Evolutionary conservation across 1,284 basidiomycete species (phyloP), one percentile per base, ranked within the genome.

Genomic region (Tranzscheliella williamsii): DNA sequence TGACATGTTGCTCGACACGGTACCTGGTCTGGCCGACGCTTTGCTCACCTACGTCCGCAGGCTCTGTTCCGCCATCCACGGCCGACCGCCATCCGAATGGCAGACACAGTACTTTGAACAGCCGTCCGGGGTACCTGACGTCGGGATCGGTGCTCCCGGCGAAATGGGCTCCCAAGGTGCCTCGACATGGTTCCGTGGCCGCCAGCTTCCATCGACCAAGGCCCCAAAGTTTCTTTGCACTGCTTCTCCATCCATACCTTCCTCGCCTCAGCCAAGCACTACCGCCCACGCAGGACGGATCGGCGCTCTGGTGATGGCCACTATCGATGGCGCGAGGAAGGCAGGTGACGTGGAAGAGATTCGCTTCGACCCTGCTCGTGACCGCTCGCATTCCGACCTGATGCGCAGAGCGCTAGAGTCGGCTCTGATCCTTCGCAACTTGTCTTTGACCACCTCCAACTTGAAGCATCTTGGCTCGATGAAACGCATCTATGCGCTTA

Each of bases 401-500:
- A 46, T 74, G 46, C 66, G 70, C 8, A 62, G 69, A 16, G 68
- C 72, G 3, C 47, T 67, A 22, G 67, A 70, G 32, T 58, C 72
- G 0, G 41, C 52, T 15, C 58, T 75, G 7, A 51, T 72, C 3
- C 49, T 75, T 18, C 70, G 73, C 20, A 75, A 75, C 33, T 20
- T 65, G 16, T 33, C 48, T 21, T 42, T 60, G 13, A 40, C 50
- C 13, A 34, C 42, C 24, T 31, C 47, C 18, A 75, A 73, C 29
- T 48, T 52, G 5, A 47, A 60, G 24, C 49, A 37, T 30, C 30
- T 70, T 18, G 30, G 48, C 11, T 31, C 36, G 9, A 31, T 46
- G 24, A 56, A 57, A 15, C 53, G 56, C 22, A 39, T 68, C 13
- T 42, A 48, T 20, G 36, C 35, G 24, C 37, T 70, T 24, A 47